phyloP scores from a whole-genome alignment of 768 basidiomycete species.

The Russula vinacea region DNA sequence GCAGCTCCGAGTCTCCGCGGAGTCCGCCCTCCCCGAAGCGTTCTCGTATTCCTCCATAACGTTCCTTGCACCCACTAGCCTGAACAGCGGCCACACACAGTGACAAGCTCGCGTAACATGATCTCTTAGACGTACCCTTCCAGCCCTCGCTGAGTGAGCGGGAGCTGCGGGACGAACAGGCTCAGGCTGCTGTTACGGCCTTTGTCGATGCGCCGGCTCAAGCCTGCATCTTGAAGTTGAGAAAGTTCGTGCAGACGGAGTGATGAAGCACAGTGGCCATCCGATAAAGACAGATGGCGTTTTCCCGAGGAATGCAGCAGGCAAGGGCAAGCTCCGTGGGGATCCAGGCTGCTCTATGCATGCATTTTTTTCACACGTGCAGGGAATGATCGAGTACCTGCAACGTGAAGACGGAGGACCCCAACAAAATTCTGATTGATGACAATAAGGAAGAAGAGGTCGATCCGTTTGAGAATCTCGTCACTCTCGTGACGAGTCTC shows the following conservation, averaged over 20 bases:
- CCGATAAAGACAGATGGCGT: background rate
- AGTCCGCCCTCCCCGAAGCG: slow-evolving; percentile 59
- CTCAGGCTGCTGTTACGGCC: slow-evolving; percentile 29
- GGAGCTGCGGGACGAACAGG: too few species aligned
- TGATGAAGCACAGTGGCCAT: background rate
- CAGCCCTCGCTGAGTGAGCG: too few species aligned
- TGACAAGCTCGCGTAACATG: too few species aligned
- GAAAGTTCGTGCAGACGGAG: slow-evolving; percentile 32
- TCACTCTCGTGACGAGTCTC: too few species aligned
- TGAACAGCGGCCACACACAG: too few species aligned
- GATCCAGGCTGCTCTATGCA: background rate
- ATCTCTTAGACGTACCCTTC: slow-evolving; percentile 57
- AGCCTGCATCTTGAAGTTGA: slow-evolving; percentile 43
- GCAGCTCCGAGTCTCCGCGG: too few species aligned
- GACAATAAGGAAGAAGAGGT: too few species aligned
- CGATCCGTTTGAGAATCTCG: too few species aligned
- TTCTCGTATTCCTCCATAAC: slow-evolving; percentile 78
- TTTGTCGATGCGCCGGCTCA: slow-evolving; percentile 67
- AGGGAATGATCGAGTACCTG: background rate
- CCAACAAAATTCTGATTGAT: too few species aligned
- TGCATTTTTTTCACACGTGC: background rate
- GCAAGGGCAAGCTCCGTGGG: background rate
- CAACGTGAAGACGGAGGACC: too few species aligned
- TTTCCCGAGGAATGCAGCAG: background rate
- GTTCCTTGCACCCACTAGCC: too few species aligned